These are phyloP conservation scores for Zelonia costaricensis DNA, from an alignment of 208 protist species.

Conservation along the genomic window DNA sequence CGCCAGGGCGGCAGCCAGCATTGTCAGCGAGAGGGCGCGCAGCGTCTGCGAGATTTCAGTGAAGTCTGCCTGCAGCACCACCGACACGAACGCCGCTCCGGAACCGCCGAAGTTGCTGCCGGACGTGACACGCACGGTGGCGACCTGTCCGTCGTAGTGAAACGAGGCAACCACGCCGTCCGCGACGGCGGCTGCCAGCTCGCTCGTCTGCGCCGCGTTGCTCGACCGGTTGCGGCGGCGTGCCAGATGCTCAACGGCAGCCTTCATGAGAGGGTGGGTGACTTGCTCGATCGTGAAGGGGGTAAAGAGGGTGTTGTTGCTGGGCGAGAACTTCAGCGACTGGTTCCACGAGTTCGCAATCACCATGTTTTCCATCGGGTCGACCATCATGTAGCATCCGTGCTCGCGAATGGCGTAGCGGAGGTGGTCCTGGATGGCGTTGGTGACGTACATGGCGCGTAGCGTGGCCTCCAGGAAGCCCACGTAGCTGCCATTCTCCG, in stretches of 20 bases:
- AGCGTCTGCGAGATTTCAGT: slow-evolving; percentile 11
- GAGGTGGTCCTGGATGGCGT: slow-evolving; percentile 18
- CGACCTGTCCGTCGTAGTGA: slow-evolving; percentile 6
- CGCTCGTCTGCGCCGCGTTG: neutral
- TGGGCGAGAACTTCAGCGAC: neutral
- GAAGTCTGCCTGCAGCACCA: slow-evolving; percentile 18
- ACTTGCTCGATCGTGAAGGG: slow-evolving; percentile 8
- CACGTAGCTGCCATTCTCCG: neutral
- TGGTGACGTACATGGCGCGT: slow-evolving; percentile 10
- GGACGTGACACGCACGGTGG: slow-evolving; percentile 17
- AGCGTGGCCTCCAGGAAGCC: slow-evolving; percentile 21
- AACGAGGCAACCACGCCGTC: neutral
- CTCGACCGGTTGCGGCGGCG: neutral
- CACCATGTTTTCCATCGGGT: slow-evolving; percentile 20
- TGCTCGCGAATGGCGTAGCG: slow-evolving; percentile 29
- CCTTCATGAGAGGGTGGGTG: slow-evolving; percentile 17
- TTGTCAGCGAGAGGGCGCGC: slow-evolving; percentile 6
- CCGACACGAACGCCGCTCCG: slow-evolving; percentile 23
- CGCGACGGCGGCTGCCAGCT: neutral
- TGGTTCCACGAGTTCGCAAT: slow-evolving; percentile 53
- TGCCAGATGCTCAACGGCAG: neutral
- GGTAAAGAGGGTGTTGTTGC: neutral
- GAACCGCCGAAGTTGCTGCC: neutral
- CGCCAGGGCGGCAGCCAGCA: slow-evolving; percentile 5
- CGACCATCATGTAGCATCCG: slow-evolving; percentile 44